Base-by-base conservation (phyloP, 805 yeast genomes). In the Limtongia smithiae region DNA sequence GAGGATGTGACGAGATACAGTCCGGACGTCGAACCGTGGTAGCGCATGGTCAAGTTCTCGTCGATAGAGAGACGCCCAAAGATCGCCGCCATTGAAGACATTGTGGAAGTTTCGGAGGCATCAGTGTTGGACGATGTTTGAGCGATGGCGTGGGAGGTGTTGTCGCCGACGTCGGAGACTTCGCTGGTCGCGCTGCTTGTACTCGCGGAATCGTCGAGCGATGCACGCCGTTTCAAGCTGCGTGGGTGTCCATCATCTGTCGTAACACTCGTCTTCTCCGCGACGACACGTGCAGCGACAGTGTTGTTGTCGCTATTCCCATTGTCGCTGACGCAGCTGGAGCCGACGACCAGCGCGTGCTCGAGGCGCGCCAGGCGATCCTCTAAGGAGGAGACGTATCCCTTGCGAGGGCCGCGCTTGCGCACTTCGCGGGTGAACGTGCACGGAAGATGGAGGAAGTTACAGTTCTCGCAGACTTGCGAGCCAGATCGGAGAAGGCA, bases 361-460 rank as follows among this genome's bases (percentile, higher is more conserved):
- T 40, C 44, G 25, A 40, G 44, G 7, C 28, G 21, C 2, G 44
- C 18, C 20, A 40, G 21, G 8, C 44, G 12, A 14, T 21, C 31
- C 21, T 40, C 44, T 5, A 40, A 17, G 11, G 44, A 27, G 3
- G 17, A 17, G 27, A 32, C 44, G 20, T 40, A 40, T 7, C 44
- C 44, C 24, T 40, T 40, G 18, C 36, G 44, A 7, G 44, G 44
- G 3, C 44, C 44, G n/a, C 44, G 44, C 22, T 40, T 40, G 5
- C 44, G 2, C 2, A 40, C 36, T 20, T 30, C 36, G 14, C 44
- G 36, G 15, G 44, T 24, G 18, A 40, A 40, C 8, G 44, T 40
- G 36, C 44, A 40, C 9, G 44, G 44, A 4, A 31, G 18, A 9
- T 40, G 25, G 12, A 30, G 25, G 17, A 40, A 40, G 22, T 40